Conservation (phyloP, 2,329 filamentous ascomycete species). For the Aspergillus novoparasiticus region DNA sequence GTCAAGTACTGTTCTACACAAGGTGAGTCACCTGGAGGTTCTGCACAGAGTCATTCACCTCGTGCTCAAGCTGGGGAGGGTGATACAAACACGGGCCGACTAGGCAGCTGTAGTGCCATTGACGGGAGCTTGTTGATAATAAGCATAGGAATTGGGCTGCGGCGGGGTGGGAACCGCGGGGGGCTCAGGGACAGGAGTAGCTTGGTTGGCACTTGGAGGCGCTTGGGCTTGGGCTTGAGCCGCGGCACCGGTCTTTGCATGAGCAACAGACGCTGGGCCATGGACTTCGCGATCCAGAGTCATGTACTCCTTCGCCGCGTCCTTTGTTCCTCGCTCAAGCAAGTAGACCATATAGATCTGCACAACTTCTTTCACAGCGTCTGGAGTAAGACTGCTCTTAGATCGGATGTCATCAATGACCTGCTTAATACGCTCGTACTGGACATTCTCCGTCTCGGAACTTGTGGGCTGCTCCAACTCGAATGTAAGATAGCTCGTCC, state of each 20-base stretch:
- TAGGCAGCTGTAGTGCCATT: conserved; percentile 29
- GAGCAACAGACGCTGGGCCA: conserved; percentile 56
- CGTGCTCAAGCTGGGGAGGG: conserved; percentile 4
- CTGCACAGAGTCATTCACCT: conserved; percentile 10
- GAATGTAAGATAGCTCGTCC: conserved; percentile 85
- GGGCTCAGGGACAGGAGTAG: conserved; percentile 3
- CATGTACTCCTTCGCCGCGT: conserved; percentile 84
- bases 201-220: conserved; percentile 1
- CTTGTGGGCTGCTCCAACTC: conserved; percentile 81
- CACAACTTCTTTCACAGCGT: conserved; percentile 73
- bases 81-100: not conserved
- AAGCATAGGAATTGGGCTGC: conserved; percentile 30
- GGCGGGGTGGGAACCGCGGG: conserved; percentile 18
- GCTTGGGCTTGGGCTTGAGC: conserved; percentile 16
- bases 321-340: conserved; percentile 77
- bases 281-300: conserved; percentile 82
- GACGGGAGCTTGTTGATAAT: conserved; percentile 34
- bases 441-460: conserved; percentile 62
- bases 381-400: conserved; percentile 69
- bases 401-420: conserved; percentile 75
- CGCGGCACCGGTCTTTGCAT: conserved; percentile 33
- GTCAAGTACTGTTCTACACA: conserved; percentile 22
- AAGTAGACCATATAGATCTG: conserved; percentile 81
- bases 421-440: conserved; percentile 75
- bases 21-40: conserved; percentile 15